Percentiles rank a stretch among this genome's conserved stretches.
Conservation (phyloP, 441 rosid genomes). For the Populus trichocarpa region DNA sequence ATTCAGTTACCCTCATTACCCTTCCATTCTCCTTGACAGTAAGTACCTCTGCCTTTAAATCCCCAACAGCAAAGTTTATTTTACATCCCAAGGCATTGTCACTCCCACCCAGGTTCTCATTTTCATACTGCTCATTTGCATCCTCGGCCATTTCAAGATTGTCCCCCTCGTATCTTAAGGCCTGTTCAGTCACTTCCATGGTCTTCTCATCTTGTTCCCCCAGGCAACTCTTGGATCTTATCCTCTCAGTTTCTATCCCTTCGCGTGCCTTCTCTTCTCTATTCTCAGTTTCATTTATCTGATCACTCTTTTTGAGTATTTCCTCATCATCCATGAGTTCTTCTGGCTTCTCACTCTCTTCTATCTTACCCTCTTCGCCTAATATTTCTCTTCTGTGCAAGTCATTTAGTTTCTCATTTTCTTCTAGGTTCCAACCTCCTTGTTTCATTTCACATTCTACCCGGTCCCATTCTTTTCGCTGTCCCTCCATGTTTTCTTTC, state of each 20-base stretch:
- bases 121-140: conserved; percentile 21
- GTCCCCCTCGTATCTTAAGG: conserved; percentile 20
- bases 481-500: conserved; percentile 33
- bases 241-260: conserved; percentile 34
- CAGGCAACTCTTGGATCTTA: conserved; percentile 29
- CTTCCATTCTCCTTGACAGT: conserved; percentile 27
- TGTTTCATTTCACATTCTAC: conserved; percentile 31
- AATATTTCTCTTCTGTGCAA: conserved; percentile 8
- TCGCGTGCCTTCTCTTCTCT: conserved; percentile 32
- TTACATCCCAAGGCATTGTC: conserved; percentile 23
- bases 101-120: conserved; percentile 20
- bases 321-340: conserved; percentile 35
- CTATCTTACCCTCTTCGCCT: conserved; percentile 22
- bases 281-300: conserved; percentile 27
- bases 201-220: conserved; percentile 26
- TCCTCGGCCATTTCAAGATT: conserved; percentile 26
- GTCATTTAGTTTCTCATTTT: conserved; percentile 27
- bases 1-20: conserved; percentile 26
- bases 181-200: conserved; percentile 24
- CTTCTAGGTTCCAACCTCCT: conserved; percentile 30
- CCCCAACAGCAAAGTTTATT: conserved; percentile 26
- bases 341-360: conserved; percentile 16
- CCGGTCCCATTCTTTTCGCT: conserved; percentile 38
- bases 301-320: conserved; percentile 30
- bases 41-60: conserved; percentile 24